A percentile compares a stretch with the other conserved stretches of the same genome.
Conservation (phyloP, 108 stramenopile genomes). For the Phaeodactylum tricornutum region DNA sequence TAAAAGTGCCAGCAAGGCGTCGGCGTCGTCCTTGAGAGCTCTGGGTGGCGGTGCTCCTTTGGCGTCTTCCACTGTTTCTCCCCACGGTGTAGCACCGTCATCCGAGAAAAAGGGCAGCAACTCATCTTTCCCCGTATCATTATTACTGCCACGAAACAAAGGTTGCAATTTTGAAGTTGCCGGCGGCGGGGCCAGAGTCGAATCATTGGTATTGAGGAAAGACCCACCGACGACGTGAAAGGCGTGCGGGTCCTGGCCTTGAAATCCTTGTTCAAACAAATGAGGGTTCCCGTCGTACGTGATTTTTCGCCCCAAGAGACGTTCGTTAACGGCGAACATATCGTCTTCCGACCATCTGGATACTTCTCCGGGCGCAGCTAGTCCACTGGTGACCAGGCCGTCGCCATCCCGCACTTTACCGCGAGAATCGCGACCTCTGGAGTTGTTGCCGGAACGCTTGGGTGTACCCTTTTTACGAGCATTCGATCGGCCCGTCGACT, state of each 20-base stretch:
- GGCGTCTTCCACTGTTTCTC: constrained; percentile 33
- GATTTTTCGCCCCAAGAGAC: constrained; percentile 50
- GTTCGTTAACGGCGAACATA: constrained; percentile 76
- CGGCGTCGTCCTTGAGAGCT: not conserved
- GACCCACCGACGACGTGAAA: constrained; percentile 75
- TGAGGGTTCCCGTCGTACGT: constrained; percentile 85
- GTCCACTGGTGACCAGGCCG: constrained; percentile 40
- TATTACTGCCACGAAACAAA: constrained; percentile 10
- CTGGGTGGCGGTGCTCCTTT: not conserved
- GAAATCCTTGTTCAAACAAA: constrained; percentile 70
- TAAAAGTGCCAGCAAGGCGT: too few relatives aligned
- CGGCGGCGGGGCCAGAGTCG: constrained; percentile 21
- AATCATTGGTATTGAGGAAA: constrained; percentile 49
- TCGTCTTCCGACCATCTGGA: constrained; percentile 78
- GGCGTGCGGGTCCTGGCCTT: constrained; percentile 66
- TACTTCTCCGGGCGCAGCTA: constrained; percentile 40
- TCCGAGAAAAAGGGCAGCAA: constrained; percentile 70
- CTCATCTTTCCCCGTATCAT: constrained; percentile 7
- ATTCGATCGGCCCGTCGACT: constrained; percentile 5
- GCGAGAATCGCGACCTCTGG: constrained; percentile 1
- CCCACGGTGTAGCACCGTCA: constrained; percentile 76
- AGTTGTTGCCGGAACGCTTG: constrained; percentile 1
- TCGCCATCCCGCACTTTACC: constrained; percentile 28
- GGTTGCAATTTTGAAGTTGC: constrained; percentile 21
- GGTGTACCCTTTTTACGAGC: not conserved